Conservation (phyloP, 352 stramenopile genomes). For the Globisporangium abappressorium region DNA sequence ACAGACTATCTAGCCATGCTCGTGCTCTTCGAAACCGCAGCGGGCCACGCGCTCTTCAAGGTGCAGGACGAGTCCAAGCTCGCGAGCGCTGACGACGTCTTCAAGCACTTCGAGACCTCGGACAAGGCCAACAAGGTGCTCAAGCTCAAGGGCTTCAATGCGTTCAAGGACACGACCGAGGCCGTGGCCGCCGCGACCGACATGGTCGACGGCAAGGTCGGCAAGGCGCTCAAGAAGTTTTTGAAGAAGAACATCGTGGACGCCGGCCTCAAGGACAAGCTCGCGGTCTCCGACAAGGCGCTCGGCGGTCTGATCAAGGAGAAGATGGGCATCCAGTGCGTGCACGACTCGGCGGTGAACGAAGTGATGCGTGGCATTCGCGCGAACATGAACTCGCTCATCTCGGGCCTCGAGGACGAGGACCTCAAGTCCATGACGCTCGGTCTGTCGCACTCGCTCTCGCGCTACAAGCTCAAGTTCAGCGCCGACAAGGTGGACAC, state of each 20-base stretch:
- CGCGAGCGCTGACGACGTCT: constrained; percentile 87
- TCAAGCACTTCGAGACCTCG: constrained; percentile 89
- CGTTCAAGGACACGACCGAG: constrained; percentile 99
- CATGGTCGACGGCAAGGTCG: constrained; percentile 97
- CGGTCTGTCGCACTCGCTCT: constrained; percentile 97
- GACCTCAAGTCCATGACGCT: constrained; percentile 97
- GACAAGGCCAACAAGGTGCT: constrained; percentile 91
- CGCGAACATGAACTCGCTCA: constrained; percentile 94
- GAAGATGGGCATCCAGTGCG: constrained; percentile 93
- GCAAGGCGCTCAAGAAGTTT: constrained; percentile 98
- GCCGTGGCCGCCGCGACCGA: constrained; percentile 96
- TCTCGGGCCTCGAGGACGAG: constrained; percentile 88
- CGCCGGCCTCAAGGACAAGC: constrained; percentile 90
- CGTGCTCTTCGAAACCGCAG: constrained; percentile 99
- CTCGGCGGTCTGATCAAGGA: constrained; percentile 97
- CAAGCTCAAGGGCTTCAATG: constrained; percentile 97
- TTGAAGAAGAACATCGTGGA: constrained; percentile 99
- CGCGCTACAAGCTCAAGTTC: constrained; percentile 99
- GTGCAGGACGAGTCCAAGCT: constrained; percentile 95
- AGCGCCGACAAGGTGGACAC: constrained; percentile 99
- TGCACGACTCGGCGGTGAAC: constrained; percentile 90
- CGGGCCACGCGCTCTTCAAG: constrained; percentile 99
- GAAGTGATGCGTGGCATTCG: constrained; percentile 98
- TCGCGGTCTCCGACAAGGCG: constrained; percentile 97
- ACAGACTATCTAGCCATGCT: constrained; percentile 82